Percentiles rank a stretch among this genome's conserved stretches.
Evolutionary conservation across 441 rosid species (phyloP).

Genomic region (Erodium texanum): DNA sequence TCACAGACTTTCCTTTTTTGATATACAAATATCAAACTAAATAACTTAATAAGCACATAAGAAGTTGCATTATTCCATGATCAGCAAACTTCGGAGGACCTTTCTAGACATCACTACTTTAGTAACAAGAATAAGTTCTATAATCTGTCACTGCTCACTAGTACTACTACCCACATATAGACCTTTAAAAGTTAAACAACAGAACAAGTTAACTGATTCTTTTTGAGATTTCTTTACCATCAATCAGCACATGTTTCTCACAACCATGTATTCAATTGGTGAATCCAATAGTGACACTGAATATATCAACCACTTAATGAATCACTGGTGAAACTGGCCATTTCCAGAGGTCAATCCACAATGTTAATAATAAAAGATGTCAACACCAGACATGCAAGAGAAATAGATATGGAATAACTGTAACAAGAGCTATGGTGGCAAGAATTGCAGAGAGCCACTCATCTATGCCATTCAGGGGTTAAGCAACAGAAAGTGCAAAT

Average conservation of each 20-base stretch:
- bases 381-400: no score
- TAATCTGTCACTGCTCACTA: neutral
- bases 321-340: no score
- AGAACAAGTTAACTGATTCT: neutral
- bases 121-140: neutral
- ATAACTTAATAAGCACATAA: neutral
- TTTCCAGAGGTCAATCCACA: no score
- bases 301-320: no score
- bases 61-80: neutral
- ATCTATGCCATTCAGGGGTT: neutral
- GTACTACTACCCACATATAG: neutral
- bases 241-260: neutral
- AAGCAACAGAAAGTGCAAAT: neutral
- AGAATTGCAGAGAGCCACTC: neutral
- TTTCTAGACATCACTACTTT: neutral
- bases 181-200: neutral
- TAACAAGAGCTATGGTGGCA: neutral
- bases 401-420: neutral
- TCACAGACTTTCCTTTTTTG: no score
- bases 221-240: neutral
- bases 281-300: neutral
- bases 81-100: neutral
- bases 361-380: neutral
- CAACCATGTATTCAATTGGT: neutral
- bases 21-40: neutral